Percentiles rank a stretch among this genome's conserved stretches.
Conservation (phyloP, 352 stramenopile genomes). For the Globisporangium emineosum region DNA sequence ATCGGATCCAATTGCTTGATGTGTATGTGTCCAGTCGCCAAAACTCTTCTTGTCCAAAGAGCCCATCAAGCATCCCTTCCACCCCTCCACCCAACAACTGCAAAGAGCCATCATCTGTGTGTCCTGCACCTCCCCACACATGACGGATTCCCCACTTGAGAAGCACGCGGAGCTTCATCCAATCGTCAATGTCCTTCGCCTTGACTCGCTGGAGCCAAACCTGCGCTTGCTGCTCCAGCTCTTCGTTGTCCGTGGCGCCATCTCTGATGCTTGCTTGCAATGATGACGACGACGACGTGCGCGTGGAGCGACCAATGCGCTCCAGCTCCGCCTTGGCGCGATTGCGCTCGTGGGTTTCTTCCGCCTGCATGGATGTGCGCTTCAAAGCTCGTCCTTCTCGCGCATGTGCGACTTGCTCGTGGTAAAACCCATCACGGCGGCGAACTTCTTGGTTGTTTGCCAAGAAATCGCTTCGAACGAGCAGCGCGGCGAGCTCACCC, state of each 20-base stretch:
- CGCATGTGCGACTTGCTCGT: conserved; percentile 79
- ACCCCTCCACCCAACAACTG: conserved; percentile 2
- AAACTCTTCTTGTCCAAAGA: conserved; percentile 64
- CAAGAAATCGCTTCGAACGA: conserved; percentile 57
- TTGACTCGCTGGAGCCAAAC: conserved; percentile 83
- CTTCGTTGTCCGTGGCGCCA: conserved; percentile 22
- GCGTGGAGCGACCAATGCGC: conserved; percentile 62
- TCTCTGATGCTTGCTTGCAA: conserved; percentile 3
- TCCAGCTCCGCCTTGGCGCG: conserved; percentile 62
- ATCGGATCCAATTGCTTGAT: conserved; percentile 87
- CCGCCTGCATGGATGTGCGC: conserved; percentile 46
- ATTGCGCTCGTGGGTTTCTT: conserved; percentile 63
- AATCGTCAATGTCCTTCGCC: conserved; percentile 83
- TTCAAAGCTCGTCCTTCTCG: conserved; percentile 65
- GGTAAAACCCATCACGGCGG: conserved; percentile 78
- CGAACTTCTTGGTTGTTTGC: conserved; percentile 75
- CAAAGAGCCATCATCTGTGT: background rate
- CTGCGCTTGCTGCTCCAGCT: conserved; percentile 39
- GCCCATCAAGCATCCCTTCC: conserved; percentile 29
- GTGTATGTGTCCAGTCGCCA: conserved; percentile 83
- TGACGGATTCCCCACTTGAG: conserved; percentile 81
- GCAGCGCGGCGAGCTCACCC: conserved; percentile 52
- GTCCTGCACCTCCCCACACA: conserved; percentile 43
- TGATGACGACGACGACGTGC: conserved; percentile 25
- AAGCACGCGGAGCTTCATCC: conserved; percentile 78